Evolutionary conservation across 257 asterid species (phyloP).

Genomic region (Pogostemon cablin): DNA sequence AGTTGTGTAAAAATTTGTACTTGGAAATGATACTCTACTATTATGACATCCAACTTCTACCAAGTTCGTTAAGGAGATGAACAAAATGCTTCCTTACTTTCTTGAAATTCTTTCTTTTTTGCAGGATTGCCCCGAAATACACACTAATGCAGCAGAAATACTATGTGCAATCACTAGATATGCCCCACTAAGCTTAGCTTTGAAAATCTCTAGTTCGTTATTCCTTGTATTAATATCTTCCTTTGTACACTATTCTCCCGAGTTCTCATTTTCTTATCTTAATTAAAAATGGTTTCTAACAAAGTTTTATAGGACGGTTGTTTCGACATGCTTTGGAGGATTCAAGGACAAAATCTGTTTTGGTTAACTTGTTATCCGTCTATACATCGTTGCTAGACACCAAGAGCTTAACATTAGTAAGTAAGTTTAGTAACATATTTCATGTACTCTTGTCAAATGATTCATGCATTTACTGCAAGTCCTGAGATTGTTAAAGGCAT

Average conservation of each 20-base stretch:
- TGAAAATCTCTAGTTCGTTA: constrained; percentile 65
- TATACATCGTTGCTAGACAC: constrained; percentile 84
- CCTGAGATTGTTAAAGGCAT: constrained; percentile 75
- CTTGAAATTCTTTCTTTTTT: constrained; percentile 22
- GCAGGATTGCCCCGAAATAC: constrained; percentile 94
- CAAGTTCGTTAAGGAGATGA: too few species aligned
- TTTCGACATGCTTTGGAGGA: constrained; percentile 78
- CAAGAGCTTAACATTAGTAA: constrained; percentile 65
- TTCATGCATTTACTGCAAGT: constrained; percentile 58
- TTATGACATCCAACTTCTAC: too few species aligned
- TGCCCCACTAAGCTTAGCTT: constrained; percentile 74
- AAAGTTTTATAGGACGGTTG: constrained; percentile 76
- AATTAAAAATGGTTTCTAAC: constrained; percentile 36
- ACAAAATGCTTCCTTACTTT: not conserved
- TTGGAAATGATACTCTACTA: too few species aligned
- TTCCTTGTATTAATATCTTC: constrained; percentile 23
- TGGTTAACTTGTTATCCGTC: constrained; percentile 73
- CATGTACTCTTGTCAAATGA: constrained; percentile 63
- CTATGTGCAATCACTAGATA: constrained; percentile 76
- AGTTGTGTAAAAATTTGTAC: too few species aligned
- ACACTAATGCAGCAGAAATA: constrained; percentile 94
- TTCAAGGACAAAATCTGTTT: constrained; percentile 77
- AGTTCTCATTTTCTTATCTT: constrained; percentile 32
- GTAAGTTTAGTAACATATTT: constrained; percentile 68
- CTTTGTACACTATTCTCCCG: constrained; percentile 10